phyloP scores from a whole-genome alignment of 176 grass and related monocot genomes.

The Hyparrhenia diplandra region DNA sequence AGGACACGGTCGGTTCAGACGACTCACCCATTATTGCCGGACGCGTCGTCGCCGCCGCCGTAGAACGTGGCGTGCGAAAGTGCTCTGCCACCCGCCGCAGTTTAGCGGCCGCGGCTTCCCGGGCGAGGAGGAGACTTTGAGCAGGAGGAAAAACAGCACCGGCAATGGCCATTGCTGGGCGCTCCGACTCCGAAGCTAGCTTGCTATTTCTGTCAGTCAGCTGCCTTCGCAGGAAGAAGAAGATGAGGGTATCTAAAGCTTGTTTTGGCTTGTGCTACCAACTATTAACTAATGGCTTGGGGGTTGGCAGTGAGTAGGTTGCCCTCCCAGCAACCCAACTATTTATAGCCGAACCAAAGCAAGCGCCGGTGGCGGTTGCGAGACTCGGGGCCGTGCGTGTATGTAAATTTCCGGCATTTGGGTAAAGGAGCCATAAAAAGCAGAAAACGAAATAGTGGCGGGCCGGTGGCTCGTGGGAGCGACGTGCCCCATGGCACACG shows the following conservation, averaged over 20 bases:
- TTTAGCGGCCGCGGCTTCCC: slow-evolving; percentile 14
- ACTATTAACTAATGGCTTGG: neutral
- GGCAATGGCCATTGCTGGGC: slow-evolving; percentile 23
- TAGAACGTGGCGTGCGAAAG: slow-evolving; percentile 94
- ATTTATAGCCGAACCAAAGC: slow-evolving; percentile 28
- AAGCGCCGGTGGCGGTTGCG: slow-evolving; percentile 28
- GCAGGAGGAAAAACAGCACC: slow-evolving; percentile 21
- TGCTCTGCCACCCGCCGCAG: slow-evolving; percentile 58
- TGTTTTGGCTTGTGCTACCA: neutral
- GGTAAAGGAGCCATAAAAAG: neutral
- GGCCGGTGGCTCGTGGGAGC: no score
- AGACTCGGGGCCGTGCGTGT: neutral
- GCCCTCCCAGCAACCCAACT: neutral
- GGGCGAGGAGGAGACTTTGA: slow-evolving; percentile 26
- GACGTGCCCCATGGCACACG: slow-evolving; percentile 19
- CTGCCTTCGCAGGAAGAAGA: neutral
- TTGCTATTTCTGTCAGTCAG: neutral
- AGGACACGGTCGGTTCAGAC: neutral
- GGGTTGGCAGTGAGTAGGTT: slow-evolving; percentile 15
- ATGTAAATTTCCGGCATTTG: neutral
- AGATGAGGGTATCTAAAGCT: neutral
- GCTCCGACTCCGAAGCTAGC: neutral
- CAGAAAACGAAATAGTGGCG: neutral
- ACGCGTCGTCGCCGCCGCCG: slow-evolving; percentile 80
- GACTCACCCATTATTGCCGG: slow-evolving; percentile 83